Evolutionary conservation across 2,329 filamentous ascomycete genomes (phyloP), one percentile per base, ranked within the genome.

Genomic region (Grosmannia clavigera): DNA sequence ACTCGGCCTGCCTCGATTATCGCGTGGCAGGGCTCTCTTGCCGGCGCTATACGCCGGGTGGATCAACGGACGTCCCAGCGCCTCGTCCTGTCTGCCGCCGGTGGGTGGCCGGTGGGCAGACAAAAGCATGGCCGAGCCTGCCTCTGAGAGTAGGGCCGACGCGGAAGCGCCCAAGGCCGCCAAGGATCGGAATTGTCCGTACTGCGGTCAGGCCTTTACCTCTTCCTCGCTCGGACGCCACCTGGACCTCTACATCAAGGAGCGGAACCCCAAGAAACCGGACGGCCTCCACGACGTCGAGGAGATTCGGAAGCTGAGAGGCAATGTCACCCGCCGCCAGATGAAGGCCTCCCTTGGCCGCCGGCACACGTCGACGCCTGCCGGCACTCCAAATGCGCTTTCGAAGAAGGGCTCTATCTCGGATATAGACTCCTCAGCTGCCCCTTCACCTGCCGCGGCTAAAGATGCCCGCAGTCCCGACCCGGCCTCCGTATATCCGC

Each of bases 191-290:
- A 85, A 79, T 64, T 96, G 92, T 71, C 88, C 86, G 43, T 97
- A 90, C 75, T 97, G 92, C 72, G 80, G 84, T 55, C 90, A 96
- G 72, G 80, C 87, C 7, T 97, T 96, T 70, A 96, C 92, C 19
- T 96, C 92, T 1, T 96, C 91, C 19, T 95, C 90, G 2, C 83
- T 97, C 58, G 92, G 92, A 57, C 87, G 92, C 54, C 92, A 97
- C 73, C 85, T 96, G 65, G 92, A 97, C 71, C 82, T 96, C 48
- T 96, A 95, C 72, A 92, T 96, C 68, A 92, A 91, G 69, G 87
- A 91, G 61, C 95, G 91, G 75, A 96, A 96, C 71, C 90, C 92
- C 1, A 94, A 92, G 72, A 81, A 86, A 1, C 76, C 87, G 7
- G 92, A 97, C 73, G 92, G 92, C 57, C 75, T 96, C 54, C 92